These are phyloP conservation scores for Sphenostylis stenocarpa DNA, from an alignment of 306 rosid genomes.

Conservation along the genomic window DNA sequence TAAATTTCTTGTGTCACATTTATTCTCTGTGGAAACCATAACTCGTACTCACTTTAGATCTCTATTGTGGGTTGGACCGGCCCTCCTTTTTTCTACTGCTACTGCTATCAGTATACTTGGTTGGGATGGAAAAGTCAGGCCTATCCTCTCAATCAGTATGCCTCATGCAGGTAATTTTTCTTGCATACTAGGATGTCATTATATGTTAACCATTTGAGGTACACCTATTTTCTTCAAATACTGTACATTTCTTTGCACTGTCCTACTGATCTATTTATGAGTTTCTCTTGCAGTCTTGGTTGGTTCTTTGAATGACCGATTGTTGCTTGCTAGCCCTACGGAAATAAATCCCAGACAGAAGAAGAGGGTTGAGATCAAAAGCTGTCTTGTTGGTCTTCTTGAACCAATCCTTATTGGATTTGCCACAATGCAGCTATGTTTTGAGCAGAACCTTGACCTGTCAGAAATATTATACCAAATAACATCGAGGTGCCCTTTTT, in stretches of 20 bases:
- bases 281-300: slow-evolving; percentile 66
- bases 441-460: slow-evolving; percentile 94
- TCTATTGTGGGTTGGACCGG: slow-evolving; percentile 95
- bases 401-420: slow-evolving; percentile 97
- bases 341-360: slow-evolving; percentile 94
- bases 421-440: slow-evolving; percentile 92
- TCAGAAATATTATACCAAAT: slow-evolving; percentile 93
- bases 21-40: slow-evolving; percentile 53
- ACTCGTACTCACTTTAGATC: slow-evolving; percentile 83
- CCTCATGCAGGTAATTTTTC: slow-evolving; percentile 73
- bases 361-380: slow-evolving; percentile 85
- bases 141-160: slow-evolving; percentile 79
- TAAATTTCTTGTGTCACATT: slow-evolving; percentile 12
- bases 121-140: slow-evolving; percentile 96
- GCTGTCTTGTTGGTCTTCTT: slow-evolving; percentile 98
- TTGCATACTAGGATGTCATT: slow-evolving; percentile 17
- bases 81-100: slow-evolving; percentile 92
- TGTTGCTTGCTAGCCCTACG: slow-evolving; percentile 85
- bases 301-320: slow-evolving; percentile 87
- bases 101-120: slow-evolving; percentile 84
- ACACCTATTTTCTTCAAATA: not conserved
- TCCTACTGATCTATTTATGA: slow-evolving; percentile 36
- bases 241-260: not conserved
- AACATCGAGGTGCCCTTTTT: slow-evolving; percentile 71
- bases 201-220: slow-evolving; percentile 20